A percentile compares a stretch with the other conserved stretches of the same genome.
Evolutionary conservation across 1,284 basidiomycete species (phyloP).

Genomic region (Malassezia furfur): DNA sequence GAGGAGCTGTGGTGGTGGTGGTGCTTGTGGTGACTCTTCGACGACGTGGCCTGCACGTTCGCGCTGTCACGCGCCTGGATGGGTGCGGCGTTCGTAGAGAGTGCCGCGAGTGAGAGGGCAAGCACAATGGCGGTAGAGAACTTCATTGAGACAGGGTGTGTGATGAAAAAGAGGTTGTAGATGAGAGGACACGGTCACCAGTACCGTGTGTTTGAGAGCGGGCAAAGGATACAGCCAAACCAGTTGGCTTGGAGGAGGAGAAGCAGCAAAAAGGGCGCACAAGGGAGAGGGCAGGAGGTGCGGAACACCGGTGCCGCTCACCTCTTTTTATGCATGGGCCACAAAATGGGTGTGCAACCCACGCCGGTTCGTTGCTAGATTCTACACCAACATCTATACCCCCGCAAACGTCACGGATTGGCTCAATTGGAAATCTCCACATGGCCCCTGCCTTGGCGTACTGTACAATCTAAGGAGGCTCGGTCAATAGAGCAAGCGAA

Average conservation of each 20-base stretch:
- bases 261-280: background rate
- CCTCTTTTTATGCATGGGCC: too few species aligned
- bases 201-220: background rate
- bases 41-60: conserved; percentile 3
- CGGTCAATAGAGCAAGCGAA: background rate
- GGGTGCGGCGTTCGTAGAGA: conserved; percentile 1
- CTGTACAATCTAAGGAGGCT: background rate
- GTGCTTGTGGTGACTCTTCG: conserved; percentile 1
- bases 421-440: background rate
- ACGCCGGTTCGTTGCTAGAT: background rate
- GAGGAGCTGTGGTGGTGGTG: background rate
- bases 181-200: background rate
- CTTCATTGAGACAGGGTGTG: conserved; percentile 6
- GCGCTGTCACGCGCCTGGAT: background rate
- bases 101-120: conserved; percentile 10
- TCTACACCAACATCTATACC: conserved; percentile 2
- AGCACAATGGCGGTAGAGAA: conserved; percentile 10
- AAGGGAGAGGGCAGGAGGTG: background rate
- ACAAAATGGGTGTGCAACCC: too few species aligned
- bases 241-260: conserved; percentile 11
- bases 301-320: background rate
- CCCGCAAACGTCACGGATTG: too few species aligned
- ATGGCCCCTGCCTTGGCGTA: background rate
- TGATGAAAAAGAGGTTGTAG: background rate
- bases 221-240: conserved; percentile 10